Base-by-base conservation (phyloP, 208 protist genomes). In the Acanthamoeba triangularis region DNA sequence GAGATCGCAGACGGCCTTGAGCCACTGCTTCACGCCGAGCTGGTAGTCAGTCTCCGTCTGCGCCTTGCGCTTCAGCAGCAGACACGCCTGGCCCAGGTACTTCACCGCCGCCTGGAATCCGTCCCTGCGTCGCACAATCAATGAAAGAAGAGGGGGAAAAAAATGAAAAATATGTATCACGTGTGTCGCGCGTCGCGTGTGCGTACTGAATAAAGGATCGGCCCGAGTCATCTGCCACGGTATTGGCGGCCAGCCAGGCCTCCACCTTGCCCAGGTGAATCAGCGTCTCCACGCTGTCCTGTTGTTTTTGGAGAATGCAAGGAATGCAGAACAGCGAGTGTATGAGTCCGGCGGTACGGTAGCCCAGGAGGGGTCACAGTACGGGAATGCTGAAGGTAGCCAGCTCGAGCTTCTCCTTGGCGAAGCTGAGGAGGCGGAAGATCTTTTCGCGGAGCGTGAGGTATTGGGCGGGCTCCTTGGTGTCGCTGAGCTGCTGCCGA, bases 371-470 rank as follows among this genome's bases (percentile, higher is more conserved):
- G 20, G 54, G 5, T 23, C 16, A n/a, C n/a, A 11, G 54, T 65
- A 82, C 74, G 23, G 74, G 74, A 25, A 82, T 82, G 44, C 74
- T 82, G 74, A 82, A 82, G 74, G 74, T 82, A 41, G 74, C 74
- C 35, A 82, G 11, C 20, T 82, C 74, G 44, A 91, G 84, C 84
- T 91, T 91, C 59, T 91, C 56, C 84, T 69, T 91, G 28, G 84
- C 84, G 59, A 91, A 91, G 23, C 49, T 91, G 59, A 91, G 84
- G 13, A 91, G 84, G 35, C 56, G 59, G 35, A 69, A 91, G 41
- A 91, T 91, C 84, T 91, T 91, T 28, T 91, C 84, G 23, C 49
- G 84, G 7, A 91, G 59, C 10, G 84, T 69, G 18, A 41, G 33
- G 84, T 91, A 72, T 14, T 91, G 49, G 20, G 25, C 84, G 14